Base-by-base conservation (phyloP, 164 flowering plant species). In the Nymphaea colorata region DNA sequence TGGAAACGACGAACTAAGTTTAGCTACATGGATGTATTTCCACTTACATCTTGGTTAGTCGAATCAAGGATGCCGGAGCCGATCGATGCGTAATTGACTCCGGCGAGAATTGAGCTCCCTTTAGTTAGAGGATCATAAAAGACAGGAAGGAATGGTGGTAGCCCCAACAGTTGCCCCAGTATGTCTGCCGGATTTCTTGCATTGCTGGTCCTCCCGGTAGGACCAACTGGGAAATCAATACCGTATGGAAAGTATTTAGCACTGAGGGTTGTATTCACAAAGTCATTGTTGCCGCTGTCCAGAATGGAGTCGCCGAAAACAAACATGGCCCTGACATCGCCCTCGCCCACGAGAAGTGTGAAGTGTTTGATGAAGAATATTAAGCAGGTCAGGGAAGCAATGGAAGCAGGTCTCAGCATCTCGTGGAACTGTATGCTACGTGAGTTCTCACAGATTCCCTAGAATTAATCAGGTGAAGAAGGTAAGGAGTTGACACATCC, bases 251-350 rank as follows among this genome's bases (percentile, higher is more conserved):
- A 64, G 73, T 72, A 86, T 64, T 86, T 73, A 7, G 84, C 89
- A 57, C 70, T 85, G 4, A 86, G 77, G 5, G 42, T 36, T 0
- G 82, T 63, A 47, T 77, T 74, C 14, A 85, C 68, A 77, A 75
- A 82, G 75, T 84, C 85, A 70, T 88, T 88, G 82, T 88, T 88
- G 8, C 95, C 95, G 77, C 79, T 86, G 69, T 88, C 95, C 17
- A 85, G 83, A 47, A 86, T 41, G 61, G 95, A 88, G 74, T 84
- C 79, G 42, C 95, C 95, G 69, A 88, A 88, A 68, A 88, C 87
- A 74, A 88, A 86, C 85, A 88, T 76, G 3, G 41, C 25, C 12
- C 55, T 47, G 55, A 4, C 55, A 4, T 47, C 12, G 55, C 55
- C 55, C 12, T 12, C 55, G 4, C 11, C 55, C 4, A 0, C 55